Base-by-base conservation (phyloP, 306 rosid genomes). In the Cucumis melo region DNA sequence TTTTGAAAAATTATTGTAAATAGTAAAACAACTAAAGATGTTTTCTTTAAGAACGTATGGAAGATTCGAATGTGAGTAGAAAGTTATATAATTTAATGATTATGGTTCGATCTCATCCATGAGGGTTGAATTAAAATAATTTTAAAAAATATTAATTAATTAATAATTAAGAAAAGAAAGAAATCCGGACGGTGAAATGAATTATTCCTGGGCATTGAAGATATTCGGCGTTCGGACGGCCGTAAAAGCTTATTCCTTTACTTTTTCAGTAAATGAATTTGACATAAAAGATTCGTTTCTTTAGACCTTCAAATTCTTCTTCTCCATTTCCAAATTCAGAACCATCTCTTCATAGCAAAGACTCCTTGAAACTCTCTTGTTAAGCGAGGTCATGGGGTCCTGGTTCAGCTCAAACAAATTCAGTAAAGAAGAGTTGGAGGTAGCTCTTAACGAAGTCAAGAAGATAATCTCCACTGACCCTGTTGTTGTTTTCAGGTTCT, bases 401-500 rank as follows among this genome's bases (percentile, higher is more conserved):
- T 7, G 72, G 50, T 44, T 82, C 60, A 85, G 88, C 74, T 57
- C 82, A 12, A 70, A 66, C 74, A 71, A 58, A n/a, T 73, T 7
- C 53, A 81, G 75, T 27, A 56, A 67, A 63, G 82, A 82, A 62
- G 82, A 84, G 78, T 46, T 81, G 5, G 63, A 85, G 23, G 76
- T 74, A 85, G 87, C 87, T 41, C 84, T 87, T 32, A 66, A 63
- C 74, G 85, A 87, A 76, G 88, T 61, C 48, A 82, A 87, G 83
- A 51, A 80, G 79, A 76, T 81, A 29, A 80, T 84, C 8, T 73
- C 80, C 75, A 80, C 90, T 58, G 32, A 62, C 53, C 83, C 90
- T 0, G 88, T 79, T 41, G 82, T 82, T 67, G 82, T 84, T 65
- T 84, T 87, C 88, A 87, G 90, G 90, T 84, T 66, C 57, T 48